Conservation (phyloP, 1,139 yeast species). For the Pichia sp. region DNA sequence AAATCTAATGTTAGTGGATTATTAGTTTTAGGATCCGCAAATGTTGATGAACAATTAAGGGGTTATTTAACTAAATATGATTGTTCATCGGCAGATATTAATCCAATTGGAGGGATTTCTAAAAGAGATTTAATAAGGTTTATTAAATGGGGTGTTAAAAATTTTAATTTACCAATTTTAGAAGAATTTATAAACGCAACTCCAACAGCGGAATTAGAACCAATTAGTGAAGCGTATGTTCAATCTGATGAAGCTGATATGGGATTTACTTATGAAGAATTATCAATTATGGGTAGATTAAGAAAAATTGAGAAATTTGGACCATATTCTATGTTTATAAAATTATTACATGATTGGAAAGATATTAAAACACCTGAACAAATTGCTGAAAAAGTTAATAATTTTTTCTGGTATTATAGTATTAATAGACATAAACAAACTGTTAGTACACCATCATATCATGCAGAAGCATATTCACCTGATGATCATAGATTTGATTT, state of each 20-base stretch:
- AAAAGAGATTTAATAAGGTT: constrained; percentile 85
- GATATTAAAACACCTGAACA: constrained; percentile 74
- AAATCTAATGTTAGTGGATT: constrained; percentile 64
- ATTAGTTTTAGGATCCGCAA: constrained; percentile 89
- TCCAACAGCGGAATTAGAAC: constrained; percentile 97
- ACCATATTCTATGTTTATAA: constrained; percentile 89
- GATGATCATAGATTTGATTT: constrained; percentile 95
- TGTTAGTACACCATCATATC: constrained; percentile 91
- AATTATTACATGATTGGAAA: constrained; percentile 88
- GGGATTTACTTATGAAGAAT: constrained; percentile 97
- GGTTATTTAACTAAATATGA: constrained; percentile 96
- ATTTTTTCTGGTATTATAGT: constrained; percentile 89
- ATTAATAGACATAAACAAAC: constrained; percentile 96
- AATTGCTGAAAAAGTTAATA: constrained; percentile 87
- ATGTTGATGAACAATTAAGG: constrained; percentile 94
- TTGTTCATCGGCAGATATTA: constrained; percentile 93
- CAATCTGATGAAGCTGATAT: constrained; percentile 96
- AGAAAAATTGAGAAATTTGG: constrained; percentile 94
- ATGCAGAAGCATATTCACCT: constrained; percentile 96
- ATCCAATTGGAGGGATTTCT: constrained; percentile 96
- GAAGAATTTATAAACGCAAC: constrained; percentile 77
- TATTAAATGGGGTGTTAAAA: constrained; percentile 67
- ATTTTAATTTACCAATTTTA: constrained; percentile 71
- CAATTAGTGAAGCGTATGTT: constrained; percentile 83
- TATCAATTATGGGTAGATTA: constrained; percentile 84